These are phyloP conservation scores for Suillus hirtellus DNA, from an alignment of 768 basidiomycete genomes.

Conservation along the genomic window DNA sequence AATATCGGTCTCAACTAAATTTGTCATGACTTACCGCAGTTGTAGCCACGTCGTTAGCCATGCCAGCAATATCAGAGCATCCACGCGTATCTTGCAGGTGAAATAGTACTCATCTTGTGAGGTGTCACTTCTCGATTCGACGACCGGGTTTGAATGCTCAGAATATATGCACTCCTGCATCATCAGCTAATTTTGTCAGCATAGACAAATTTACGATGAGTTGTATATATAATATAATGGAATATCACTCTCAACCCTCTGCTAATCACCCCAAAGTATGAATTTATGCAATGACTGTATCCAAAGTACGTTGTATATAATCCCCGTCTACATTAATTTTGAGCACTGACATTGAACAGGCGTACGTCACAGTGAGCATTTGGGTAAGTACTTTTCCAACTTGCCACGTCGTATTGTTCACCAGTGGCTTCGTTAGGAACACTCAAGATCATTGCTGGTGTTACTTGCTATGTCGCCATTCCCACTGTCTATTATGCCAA, in stretches of 20 bases:
- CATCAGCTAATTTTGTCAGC: neutral
- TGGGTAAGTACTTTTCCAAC: constrained; percentile 33
- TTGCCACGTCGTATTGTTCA: neutral
- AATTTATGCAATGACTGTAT: constrained; percentile 58
- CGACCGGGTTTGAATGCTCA: neutral
- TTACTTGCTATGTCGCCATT: constrained; percentile 53
- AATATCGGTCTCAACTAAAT: neutral
- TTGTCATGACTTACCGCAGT: neutral
- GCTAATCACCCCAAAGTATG: constrained; percentile 32
- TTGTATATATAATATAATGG: neutral
- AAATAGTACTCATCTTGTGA: neutral
- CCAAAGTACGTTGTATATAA: constrained; percentile 39
- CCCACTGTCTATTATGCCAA: constrained; percentile 51
- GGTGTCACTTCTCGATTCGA: neutral
- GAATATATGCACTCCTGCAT: neutral
- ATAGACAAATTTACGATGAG: neutral
- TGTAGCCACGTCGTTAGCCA: neutral
- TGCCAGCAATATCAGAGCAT: neutral
- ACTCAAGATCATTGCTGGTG: constrained; percentile 46
- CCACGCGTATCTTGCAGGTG: neutral
- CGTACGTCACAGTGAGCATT: constrained; percentile 47
- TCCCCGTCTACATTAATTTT: neutral
- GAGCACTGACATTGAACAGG: constrained; percentile 31
- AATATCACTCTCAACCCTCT: neutral
- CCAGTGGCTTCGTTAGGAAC: constrained; percentile 37